These are phyloP conservation scores for Diplodia scrobiculata DNA, from an alignment of 2,329 filamentous ascomycete genomes.

Conservation along the genomic window DNA sequence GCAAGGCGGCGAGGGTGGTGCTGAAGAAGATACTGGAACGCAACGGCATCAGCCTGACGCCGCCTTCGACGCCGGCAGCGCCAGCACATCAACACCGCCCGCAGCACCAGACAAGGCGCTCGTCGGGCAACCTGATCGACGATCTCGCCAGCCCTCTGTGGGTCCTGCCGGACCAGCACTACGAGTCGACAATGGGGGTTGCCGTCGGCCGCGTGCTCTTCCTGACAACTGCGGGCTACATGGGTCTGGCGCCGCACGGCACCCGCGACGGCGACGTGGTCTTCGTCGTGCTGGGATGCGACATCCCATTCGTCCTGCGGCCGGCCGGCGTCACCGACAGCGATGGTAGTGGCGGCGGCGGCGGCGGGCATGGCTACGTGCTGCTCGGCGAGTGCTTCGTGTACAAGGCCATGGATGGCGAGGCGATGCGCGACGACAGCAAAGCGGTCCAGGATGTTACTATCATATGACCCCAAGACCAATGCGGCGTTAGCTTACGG, in stretches of 20 bases:
- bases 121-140: constrained; percentile 29
- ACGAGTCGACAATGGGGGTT: constrained; percentile 24
- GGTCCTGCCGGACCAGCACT: constrained; percentile 21
- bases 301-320: constrained; percentile 27
- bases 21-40: constrained; percentile 23
- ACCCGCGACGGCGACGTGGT: constrained; percentile 28
- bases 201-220: constrained; percentile 28
- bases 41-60: constrained; percentile 10
- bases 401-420: constrained; percentile 28
- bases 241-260: constrained; percentile 28
- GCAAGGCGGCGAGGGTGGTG: constrained; percentile 6
- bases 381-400: constrained; percentile 29
- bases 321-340: neutral
- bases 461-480: constrained; percentile 23
- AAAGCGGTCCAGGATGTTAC: constrained; percentile 24
- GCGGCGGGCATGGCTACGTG: neutral
- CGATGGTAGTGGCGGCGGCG: neutral
- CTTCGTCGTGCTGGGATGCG: constrained; percentile 28
- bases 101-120: neutral
- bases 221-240: constrained; percentile 21
- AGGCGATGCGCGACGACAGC: constrained; percentile 24
- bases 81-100: neutral
- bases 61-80: neutral
- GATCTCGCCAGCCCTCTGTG: constrained; percentile 25
- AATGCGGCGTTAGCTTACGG: neutral